phyloP scores from a whole-genome alignment of 345 rosid genomes.

The Euphorbia peplus region DNA sequence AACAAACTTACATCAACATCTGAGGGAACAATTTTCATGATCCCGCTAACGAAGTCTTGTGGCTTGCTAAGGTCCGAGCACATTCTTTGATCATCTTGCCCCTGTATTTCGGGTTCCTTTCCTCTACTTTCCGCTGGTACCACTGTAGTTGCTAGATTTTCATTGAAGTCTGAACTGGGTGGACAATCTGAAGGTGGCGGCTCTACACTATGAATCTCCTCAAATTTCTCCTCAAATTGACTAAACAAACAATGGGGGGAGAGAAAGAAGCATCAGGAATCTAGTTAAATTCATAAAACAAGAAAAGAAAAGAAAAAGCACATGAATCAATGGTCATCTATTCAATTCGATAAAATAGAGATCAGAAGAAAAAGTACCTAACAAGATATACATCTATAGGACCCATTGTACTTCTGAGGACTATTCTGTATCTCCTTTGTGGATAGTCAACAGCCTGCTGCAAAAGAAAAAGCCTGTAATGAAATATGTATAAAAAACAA shows the following conservation, averaged over 20 bases:
- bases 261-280: slow-evolving; percentile 11
- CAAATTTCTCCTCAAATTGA: slow-evolving; percentile 90
- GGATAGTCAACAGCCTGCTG: slow-evolving; percentile 81
- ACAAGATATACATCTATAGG: slow-evolving; percentile 96
- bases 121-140: slow-evolving; percentile 44
- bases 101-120: slow-evolving; percentile 51
- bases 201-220: slow-evolving; percentile 63
- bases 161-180: slow-evolving; percentile 48
- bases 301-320: not conserved
- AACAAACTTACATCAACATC: slow-evolving; percentile 72
- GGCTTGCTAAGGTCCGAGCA: slow-evolving; percentile 53
- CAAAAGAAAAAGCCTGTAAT: slow-evolving; percentile 9
- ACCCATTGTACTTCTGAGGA: slow-evolving; percentile 95
- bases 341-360: slow-evolving; percentile 11
- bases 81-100: slow-evolving; percentile 41
- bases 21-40: slow-evolving; percentile 91
- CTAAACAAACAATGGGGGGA: slow-evolving; percentile 26
- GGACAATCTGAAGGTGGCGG: slow-evolving; percentile 54
- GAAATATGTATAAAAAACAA: not conserved
- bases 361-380: slow-evolving; percentile 50
- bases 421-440: slow-evolving; percentile 89
- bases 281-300: not conserved
- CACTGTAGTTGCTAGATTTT: slow-evolving; percentile 35
- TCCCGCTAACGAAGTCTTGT: slow-evolving; percentile 79
- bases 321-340: not conserved